Evolutionary conservation across 140 eudicot genomes (phyloP), one percentile per base, ranked within the genome.

Genomic region (Erigeron philadelphicus): DNA sequence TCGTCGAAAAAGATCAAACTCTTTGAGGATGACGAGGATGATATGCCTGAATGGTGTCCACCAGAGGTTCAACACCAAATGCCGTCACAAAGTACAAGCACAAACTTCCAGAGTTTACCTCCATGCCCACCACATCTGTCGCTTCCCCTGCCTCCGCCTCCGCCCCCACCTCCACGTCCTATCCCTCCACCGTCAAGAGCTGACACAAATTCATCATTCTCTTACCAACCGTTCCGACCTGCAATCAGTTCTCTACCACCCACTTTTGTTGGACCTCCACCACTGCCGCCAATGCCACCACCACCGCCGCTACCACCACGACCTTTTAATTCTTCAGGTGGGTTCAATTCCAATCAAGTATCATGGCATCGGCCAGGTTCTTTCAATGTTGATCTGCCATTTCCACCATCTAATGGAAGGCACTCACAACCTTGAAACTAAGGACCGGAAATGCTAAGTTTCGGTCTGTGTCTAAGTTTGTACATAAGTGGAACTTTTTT

Each of bases 41-140:
- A 88, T 61, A 83, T 88, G 84, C 96, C 93, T 4, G 96, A 85
- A 75, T 85, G 92, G 96, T 55, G 77, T 35, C 92, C 92, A 2
- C 89, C 95, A 0, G 71, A 75, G 61, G 74, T 69, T 52, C 76
- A 76, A 40, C 75, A 48, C 57, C 73, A 71, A 79, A 16, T 25
- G 15, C 76, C 81, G 6, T 68, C 76, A 9, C 66, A 60, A 60
- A 70, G 11, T 46, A n/a, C 66, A 0, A 62, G 67, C 7, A 15
- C 83, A 57, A 65, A 59, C 41, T 76, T 83, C 25, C 70, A 64
- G 17, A 49, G 21, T 21, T 55, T 66, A 50, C 77, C 84, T 19
- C 11, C 60, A 4, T 25, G 56, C 71, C 74, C 82, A 19, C 69
- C 83, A 42, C 71, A 35, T 4, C 73, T 11, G 25, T 54, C 62